phyloP scores from a whole-genome alignment of 2,329 filamentous ascomycete genomes.

The Sporothrix brasiliensis region DNA sequence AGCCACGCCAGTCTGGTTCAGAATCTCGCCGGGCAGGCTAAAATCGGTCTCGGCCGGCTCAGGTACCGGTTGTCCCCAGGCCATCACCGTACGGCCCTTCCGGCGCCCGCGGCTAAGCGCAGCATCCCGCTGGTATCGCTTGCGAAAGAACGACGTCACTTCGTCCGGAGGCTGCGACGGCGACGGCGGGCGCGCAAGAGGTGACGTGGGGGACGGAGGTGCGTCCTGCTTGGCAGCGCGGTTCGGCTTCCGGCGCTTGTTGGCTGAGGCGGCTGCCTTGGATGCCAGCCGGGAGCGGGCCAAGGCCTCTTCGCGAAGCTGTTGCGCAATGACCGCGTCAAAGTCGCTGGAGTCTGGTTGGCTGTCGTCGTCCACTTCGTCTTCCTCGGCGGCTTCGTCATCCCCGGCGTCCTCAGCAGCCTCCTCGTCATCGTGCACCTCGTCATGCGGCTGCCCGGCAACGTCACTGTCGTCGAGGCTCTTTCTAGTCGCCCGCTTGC shows the following conservation, averaged over 20 bases:
- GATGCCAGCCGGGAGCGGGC: constrained; percentile 52
- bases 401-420: constrained; percentile 38
- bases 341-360: constrained; percentile 69
- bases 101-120: constrained; percentile 74
- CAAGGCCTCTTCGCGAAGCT: constrained; percentile 72
- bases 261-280: constrained; percentile 27
- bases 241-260: constrained; percentile 35
- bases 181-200: constrained; percentile 35
- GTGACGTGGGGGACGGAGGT: not conserved
- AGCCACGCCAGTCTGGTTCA: constrained; percentile 42
- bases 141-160: constrained; percentile 85
- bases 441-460: constrained; percentile 41
- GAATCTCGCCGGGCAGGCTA: constrained; percentile 67
- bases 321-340: constrained; percentile 71
- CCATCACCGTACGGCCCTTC: constrained; percentile 68
- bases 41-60: constrained; percentile 74
- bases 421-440: constrained; percentile 36
- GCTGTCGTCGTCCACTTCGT: constrained; percentile 44
- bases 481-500: constrained; percentile 3
- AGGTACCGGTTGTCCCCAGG: constrained; percentile 81
- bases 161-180: constrained; percentile 54
- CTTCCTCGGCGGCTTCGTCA: constrained; percentile 39
- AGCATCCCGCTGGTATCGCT: constrained; percentile 76
- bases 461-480: constrained; percentile 24
- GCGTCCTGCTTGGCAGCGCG: constrained; percentile 2